Base-by-base conservation (phyloP, 306 rosid species). In the Lotus japonicus region DNA sequence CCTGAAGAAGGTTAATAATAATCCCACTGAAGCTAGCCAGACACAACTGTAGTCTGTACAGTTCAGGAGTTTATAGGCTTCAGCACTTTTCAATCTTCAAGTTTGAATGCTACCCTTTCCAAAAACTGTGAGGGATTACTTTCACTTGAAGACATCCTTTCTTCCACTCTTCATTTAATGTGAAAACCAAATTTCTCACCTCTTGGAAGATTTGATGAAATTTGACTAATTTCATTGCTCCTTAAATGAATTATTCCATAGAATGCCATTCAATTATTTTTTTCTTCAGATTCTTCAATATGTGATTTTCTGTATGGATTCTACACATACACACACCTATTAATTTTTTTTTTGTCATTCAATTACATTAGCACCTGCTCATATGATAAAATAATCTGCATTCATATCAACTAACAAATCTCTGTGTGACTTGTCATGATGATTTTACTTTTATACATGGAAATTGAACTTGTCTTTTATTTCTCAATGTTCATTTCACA, bases 341-440 rank as follows among this genome's bases (percentile, higher is more conserved):
- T 76, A 11, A 48, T 21, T 43, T 66, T 26, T 71, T 51, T 66
- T 71, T 58, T 66, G 12, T 11, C 21, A 18, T 58, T 67, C 54
- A 0, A 31, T 31, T 31, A 5, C 58, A 64, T 54, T 7, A 4
- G 33, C 13, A 33, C 19, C 15, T 60, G 43, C 28, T 38, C 1
- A 9, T 9, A 55, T 55, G 56, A 64, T 56, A 38, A 3, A 21
- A 21, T 3, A 11, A 21, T 56, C 55, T 63, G 21, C 50, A 56
- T 66, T 62, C 11, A 58, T 28, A 10, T 23, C 28, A 2, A 26
- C 31, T 64, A 39, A 21, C 63, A 59, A 26, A 26, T 26, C 31
- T 26, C 31, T 58, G 53, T 57, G 52, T 71, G 63, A 41, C 46
- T 49, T 68, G 13, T 53, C 65, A 49, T 41, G 73, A 57, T 70